Evolutionary conservation across 2,329 filamentous ascomycete genomes (phyloP).

Genomic region (Fusarium cyanostomum): DNA sequence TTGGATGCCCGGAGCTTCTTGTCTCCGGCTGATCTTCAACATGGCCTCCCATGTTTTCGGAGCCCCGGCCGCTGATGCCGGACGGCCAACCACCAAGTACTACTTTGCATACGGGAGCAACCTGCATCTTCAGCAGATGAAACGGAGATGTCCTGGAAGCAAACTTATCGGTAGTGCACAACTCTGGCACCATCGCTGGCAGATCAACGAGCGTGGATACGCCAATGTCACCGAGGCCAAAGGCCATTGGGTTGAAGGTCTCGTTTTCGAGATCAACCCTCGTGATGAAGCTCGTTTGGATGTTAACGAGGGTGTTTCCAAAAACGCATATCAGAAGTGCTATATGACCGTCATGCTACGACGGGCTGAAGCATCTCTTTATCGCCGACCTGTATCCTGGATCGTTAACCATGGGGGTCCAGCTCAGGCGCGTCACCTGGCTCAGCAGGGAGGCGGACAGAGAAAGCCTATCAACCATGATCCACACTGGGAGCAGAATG

Average conservation of each 20-base stretch:
- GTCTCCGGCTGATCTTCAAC: constrained; percentile 33
- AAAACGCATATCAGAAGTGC: constrained; percentile 51
- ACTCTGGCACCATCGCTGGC: constrained; percentile 53
- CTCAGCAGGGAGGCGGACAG: constrained; percentile 28
- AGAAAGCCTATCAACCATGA: constrained; percentile 28
- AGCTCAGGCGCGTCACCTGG: constrained; percentile 37
- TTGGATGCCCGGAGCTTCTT: constrained; percentile 39
- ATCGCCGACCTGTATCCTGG: constrained; percentile 51
- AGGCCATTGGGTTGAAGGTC: constrained; percentile 52
- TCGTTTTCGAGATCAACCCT: constrained; percentile 52
- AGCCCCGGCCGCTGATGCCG: constrained; percentile 25
- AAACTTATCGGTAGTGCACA: constrained; percentile 51
- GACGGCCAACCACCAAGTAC: constrained; percentile 43
- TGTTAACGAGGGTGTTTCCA: constrained; percentile 53
- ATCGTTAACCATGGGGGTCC: constrained; percentile 51
- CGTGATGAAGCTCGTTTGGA: constrained; percentile 53
- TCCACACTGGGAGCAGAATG: constrained; percentile 44
- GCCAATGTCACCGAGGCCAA: constrained; percentile 53
- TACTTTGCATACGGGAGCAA: constrained; percentile 62
- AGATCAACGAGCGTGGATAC: constrained; percentile 59
- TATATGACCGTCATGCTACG: constrained; percentile 47
- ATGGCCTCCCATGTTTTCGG: constrained; percentile 38
- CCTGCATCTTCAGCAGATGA: constrained; percentile 57
- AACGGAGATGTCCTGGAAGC: constrained; percentile 53
- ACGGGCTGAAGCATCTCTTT: constrained; percentile 46